Evolutionary conservation across 1,139 yeast genomes (phyloP).

Genomic region (Suhomyces terraborum): DNA sequence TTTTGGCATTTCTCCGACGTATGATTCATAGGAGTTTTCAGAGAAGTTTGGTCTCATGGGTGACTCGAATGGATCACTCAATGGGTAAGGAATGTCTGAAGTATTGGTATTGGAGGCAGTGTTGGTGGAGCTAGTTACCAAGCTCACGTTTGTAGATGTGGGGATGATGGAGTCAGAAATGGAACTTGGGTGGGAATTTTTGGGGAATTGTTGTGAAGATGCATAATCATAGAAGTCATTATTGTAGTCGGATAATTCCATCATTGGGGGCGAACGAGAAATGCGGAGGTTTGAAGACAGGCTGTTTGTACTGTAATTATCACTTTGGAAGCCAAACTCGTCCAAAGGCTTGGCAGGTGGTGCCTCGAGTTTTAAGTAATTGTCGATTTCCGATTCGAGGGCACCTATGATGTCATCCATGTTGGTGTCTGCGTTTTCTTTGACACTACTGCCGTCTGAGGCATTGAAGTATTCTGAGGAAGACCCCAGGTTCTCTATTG

Average conservation of each 20-base stretch:
- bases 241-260: slow-evolving; percentile 14
- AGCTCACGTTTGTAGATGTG: slow-evolving; percentile 2
- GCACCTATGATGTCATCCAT: slow-evolving; percentile 24
- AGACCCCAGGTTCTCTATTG: slow-evolving; percentile 15
- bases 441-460: slow-evolving; percentile 2
- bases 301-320: slow-evolving; percentile 10
- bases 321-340: slow-evolving; percentile 9
- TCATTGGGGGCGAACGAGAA: slow-evolving; percentile 14
- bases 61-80: slow-evolving; percentile 14
- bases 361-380: slow-evolving; percentile 15
- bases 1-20: slow-evolving; percentile 4
- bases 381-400: slow-evolving; percentile 22
- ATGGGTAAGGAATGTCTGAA: slow-evolving; percentile 11
- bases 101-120: slow-evolving; percentile 3
- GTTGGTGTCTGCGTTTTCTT: neutral
- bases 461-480: slow-evolving; percentile 15
- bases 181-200: neutral
- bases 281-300: slow-evolving; percentile 11
- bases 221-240: slow-evolving; percentile 17
- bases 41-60: slow-evolving; percentile 8
- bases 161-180: slow-evolving; percentile 2
- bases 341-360: slow-evolving; percentile 5
- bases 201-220: slow-evolving; percentile 10
- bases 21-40: slow-evolving; percentile 7
- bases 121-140: slow-evolving; percentile 3